phyloP scores from a whole-genome alignment of 805 yeast genomes.

The Yamadazyma takamatsuzukensis region DNA sequence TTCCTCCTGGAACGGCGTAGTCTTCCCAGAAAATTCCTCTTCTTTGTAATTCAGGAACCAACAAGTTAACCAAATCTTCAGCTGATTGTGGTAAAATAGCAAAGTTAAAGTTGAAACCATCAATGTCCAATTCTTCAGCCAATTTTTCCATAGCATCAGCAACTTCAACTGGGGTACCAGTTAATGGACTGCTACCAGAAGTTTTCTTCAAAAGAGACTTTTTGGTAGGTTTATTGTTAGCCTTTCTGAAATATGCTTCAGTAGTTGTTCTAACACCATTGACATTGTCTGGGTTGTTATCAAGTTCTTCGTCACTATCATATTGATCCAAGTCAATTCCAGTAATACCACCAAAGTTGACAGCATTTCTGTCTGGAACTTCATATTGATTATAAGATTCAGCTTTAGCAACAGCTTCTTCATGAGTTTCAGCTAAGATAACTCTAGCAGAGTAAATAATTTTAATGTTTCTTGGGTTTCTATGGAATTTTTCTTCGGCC shows the following conservation, averaged over 20 bases:
- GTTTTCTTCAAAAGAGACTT: constrained; percentile 21
- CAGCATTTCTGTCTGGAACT: constrained; percentile 40
- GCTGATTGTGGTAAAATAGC: constrained; percentile 33
- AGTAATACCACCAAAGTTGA: constrained; percentile 38
- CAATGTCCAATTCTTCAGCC: constrained; percentile 36
- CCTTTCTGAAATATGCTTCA: too few species aligned
- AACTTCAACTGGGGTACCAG: constrained; percentile 35
- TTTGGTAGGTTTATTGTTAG: constrained; percentile 32
- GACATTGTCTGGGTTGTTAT: constrained; percentile 30
- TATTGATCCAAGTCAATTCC: constrained; percentile 38
- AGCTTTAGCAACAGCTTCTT: constrained; percentile 38
- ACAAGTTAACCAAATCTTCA: constrained; percentile 32
- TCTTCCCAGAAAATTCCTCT: constrained; percentile 35
- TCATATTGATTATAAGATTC: constrained; percentile 27
- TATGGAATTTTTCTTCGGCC: constrained; percentile 29
- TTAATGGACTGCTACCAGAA: constrained; percentile 30
- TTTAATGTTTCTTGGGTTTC: constrained; percentile 36
- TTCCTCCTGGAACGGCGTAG: constrained; percentile 27
- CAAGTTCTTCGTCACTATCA: constrained; percentile 26
- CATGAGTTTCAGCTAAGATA: constrained; percentile 37
- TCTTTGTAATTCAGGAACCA: constrained; percentile 34
- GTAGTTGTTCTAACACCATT: too few species aligned
- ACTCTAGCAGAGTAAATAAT: constrained; percentile 34
- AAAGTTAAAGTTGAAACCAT: constrained; percentile 41
- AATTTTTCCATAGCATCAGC: constrained; percentile 38